Evolutionary conservation across 2,329 filamentous ascomycete species (phyloP).

Genomic region (Clonostachys rhizophaga): DNA sequence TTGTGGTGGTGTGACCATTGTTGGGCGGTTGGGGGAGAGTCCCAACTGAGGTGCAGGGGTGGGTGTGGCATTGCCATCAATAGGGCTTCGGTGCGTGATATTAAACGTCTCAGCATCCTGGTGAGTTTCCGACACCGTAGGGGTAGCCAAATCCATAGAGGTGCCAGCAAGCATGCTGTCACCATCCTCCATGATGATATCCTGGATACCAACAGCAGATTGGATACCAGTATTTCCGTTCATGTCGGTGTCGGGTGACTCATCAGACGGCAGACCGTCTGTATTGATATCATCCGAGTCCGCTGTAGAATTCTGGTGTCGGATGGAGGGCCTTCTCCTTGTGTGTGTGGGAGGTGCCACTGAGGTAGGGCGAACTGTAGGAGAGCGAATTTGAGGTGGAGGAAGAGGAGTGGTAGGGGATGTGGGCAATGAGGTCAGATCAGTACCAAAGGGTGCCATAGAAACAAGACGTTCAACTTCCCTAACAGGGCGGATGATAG

Average conservation of each 20-base stretch:
- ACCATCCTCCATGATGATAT: conserved; percentile 74
- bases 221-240: conserved; percentile 71
- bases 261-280: conserved; percentile 78
- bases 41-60: conserved; percentile 63
- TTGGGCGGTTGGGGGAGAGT: conserved; percentile 68
- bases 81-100: conserved; percentile 78
- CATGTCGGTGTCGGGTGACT: conserved; percentile 71
- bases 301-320: conserved; percentile 85
- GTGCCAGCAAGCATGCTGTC: conserved; percentile 75
- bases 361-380: conserved; percentile 48
- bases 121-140: conserved; percentile 71
- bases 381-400: conserved; percentile 53
- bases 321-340: conserved; percentile 75
- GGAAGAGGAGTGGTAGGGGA: conserved; percentile 83
- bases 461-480: conserved; percentile 80
- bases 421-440: conserved; percentile 81
- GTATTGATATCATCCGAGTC: conserved; percentile 83
- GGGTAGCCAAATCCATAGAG: conserved; percentile 68
- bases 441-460: conserved; percentile 67
- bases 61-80: conserved; percentile 77
- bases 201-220: conserved; percentile 78
- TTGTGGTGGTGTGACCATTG: conserved; percentile 67
- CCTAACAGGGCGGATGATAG: conserved; percentile 75
- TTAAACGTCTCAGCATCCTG: conserved; percentile 90
- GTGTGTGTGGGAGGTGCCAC: conserved; percentile 48